Evolutionary conservation across 495 filamentous ascomycete species (phyloP), one percentile per base, ranked within the genome.

Genomic region (Tuber microsphaerosporum): DNA sequence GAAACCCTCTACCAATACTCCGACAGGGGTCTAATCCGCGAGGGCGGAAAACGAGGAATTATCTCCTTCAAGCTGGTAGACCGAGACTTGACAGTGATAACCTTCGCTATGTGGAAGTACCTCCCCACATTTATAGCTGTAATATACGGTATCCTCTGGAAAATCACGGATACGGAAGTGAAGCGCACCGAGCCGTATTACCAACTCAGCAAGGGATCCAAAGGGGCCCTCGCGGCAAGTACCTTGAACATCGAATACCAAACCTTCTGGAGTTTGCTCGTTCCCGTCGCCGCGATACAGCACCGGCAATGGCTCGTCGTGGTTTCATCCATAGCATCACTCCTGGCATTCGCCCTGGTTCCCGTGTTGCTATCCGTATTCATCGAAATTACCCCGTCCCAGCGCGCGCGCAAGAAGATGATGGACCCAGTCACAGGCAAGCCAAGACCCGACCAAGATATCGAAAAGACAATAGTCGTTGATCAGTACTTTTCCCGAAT

Each of bases 141-240:
- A 51, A 85, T 87, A 0, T 94, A 90, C 79, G 92, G 92, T 81
- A 88, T 93, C 20, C 74, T 93, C 26, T 93, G 91, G 90, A 91
- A 92, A 82, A 86, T 90, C 69, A 88, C 89, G 69, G 91, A 92
- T 84, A 91, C 91, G 72, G 91, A 93, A 75, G 88, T 93, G 19
- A 91, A 89, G 83, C 89, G 92, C 9, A 83, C 92, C 12, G 92
- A 94, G 80, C 88, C 91, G 1, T 93, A 89, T 77, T 93, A 91
- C 75, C 91, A 93, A 79, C 84, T 94, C 51, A 91, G 90, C 12
- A 89, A 88, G 75, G 85, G 86, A 61, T 79, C 75, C 1, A 85
- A 84, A 0, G 91, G 91, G 22, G 89, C 90, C 0, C 83, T 89
- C 4, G 91, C 91, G 2, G 87, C 87, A 7, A 88, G 92, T 77